Base-by-base conservation (phyloP, 139 green algal genomes). In the Ettlia oleoabundans region DNA sequence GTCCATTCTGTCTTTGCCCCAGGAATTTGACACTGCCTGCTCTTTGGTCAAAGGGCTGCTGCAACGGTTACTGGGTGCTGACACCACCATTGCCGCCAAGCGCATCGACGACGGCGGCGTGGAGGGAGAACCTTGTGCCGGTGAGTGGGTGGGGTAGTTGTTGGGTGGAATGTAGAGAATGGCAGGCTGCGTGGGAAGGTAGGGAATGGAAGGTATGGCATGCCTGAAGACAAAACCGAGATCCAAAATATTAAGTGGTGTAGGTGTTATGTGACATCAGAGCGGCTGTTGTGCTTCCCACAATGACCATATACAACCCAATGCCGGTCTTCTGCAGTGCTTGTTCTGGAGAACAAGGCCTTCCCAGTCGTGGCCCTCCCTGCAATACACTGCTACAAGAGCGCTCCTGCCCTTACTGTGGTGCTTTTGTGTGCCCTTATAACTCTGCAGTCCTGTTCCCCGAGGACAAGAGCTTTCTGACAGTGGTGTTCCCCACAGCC, bases 91-190 rank as follows among this genome's bases (percentile, higher is more conserved):
- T 32, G 40, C 42, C 4, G 63, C 76, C 0, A 80, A 82, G 40
- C 74, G 86, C 1, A 83, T 90, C 26, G 85, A 90, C 74, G 75
- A 88, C 38, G 85, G 86, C 30, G 85, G 86, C 0, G 76, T 90
- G 51, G 85, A 90, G 71, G 86, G 85, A 30, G 81, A 87, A 33
- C 71, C 84, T 0, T 84, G 81, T 58, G 42, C 38, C 40, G 79
- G 69, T 76, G 33, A 1, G 61, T 51, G 63, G 13, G 26, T 8
- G 40, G n/a, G 8, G 65, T 38, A 7, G 35, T 2, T 58, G 67
- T 9, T 61, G 40, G 15, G 47, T 58, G 47, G 47, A 15, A 10
- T 58, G 47, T 58, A 15, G 13, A 24, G 47, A 24, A 10, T 58
- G 47, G 47, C 47, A 24, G 47, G 13, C 15, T 58, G 47, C 47